phyloP scores from a whole-genome alignment of 495 filamentous ascomycete species.

The Hypoxylon subgilvum region DNA sequence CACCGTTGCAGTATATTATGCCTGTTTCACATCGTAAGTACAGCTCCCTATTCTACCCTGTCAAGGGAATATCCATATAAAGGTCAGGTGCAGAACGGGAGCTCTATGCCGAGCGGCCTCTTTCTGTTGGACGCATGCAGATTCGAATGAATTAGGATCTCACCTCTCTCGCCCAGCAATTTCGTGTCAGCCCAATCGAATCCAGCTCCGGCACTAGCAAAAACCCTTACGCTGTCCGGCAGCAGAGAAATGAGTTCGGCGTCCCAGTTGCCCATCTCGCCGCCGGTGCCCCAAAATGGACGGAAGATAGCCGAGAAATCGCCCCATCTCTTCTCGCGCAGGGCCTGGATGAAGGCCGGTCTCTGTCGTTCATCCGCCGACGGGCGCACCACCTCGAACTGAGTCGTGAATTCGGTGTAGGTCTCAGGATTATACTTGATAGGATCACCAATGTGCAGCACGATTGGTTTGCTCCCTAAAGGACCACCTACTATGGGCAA shows the following conservation, averaged over 20 bases:
- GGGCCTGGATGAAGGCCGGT: constrained; percentile 64
- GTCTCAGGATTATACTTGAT: constrained; percentile 68
- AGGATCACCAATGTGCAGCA: constrained; percentile 74
- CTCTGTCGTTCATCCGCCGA: constrained; percentile 57
- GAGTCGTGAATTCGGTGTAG: constrained; percentile 59
- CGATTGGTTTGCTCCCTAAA: constrained; percentile 41
- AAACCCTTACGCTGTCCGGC: constrained; percentile 68
- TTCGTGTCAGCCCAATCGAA: constrained; percentile 80
- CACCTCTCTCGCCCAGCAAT: constrained; percentile 70
- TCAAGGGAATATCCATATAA: not conserved
- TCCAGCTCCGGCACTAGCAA: constrained; percentile 74
- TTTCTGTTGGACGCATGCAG: not conserved
- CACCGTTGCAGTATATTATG: constrained; percentile 74
- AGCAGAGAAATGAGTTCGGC: constrained; percentile 69
- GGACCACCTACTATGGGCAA: constrained; percentile 26
- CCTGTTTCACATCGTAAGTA: constrained; percentile 46
- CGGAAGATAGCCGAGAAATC: constrained; percentile 76
- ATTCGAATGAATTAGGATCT: constrained; percentile 19
- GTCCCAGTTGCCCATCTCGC: constrained; percentile 81
- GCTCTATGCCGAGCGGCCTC: not conserved
- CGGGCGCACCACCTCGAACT: constrained; percentile 66
- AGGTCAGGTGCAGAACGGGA: not conserved
- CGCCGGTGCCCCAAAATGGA: constrained; percentile 79
- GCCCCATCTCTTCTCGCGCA: constrained; percentile 70
- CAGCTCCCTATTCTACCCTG: not conserved